Evolutionary conservation across 495 filamentous ascomycete genomes (phyloP), one percentile per base, ranked within the genome.

Genomic region (Evernia prunastri): DNA sequence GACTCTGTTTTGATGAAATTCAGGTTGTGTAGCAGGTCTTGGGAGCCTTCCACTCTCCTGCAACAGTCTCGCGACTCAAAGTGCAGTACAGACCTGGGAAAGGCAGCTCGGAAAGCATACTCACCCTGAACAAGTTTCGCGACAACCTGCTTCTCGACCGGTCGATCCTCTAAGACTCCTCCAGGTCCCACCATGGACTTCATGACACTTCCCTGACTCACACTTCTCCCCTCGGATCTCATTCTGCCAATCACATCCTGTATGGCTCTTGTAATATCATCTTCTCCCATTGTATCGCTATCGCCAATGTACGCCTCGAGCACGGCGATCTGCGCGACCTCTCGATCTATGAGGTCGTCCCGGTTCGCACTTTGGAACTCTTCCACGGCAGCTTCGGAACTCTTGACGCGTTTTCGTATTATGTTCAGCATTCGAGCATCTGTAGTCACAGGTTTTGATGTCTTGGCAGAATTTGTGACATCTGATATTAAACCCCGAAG

Each of bases 381-480:
- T 40, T 77, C 67, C 1, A 78, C 79, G 8, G 85, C 82, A 9
- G 77, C 74, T 49, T 79, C 77, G 1, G 80, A 71, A 5, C 76
- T 77, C 23, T 79, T 70, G 8, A 76, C 71, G 56, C 81, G 80
- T 72, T 85, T 87, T 8, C 77, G 75, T 51, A 89, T 80, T 13
- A 88, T 72, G 1, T 81, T 75, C n/a, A 87, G 70, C 15, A 88
- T 76, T 59, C 84, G 79, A 33, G 81, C 73, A 68, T 88, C 84
- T 35, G 80, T 83, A 57, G 78, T 74, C 35, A 87, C 82, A 12
- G 84, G 85, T 17, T 75, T 79, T 27, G 79, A 66, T 23, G 84
- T 81, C 73, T 87, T 88, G 53, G 81, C 79, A 13, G 82, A 76
- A 65, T 86, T 87, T 63, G 85, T 87, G 61, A 83, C 81, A 63